Conservation (phyloP, 768 basidiomycete species). For the Gautieria morchelliformis region DNA sequence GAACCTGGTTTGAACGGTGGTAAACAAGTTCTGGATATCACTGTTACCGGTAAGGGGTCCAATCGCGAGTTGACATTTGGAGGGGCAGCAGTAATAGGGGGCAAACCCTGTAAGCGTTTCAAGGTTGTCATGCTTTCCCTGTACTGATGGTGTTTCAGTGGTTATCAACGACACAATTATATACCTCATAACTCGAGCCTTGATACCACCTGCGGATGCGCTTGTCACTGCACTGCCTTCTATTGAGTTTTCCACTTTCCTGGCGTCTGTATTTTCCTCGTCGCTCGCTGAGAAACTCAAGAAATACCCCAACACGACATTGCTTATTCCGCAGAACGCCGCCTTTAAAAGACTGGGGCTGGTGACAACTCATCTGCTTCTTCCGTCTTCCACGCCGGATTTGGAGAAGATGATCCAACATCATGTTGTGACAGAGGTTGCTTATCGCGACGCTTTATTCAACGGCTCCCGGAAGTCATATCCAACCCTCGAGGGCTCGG, state of each 20-base stretch:
- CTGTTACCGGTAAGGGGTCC: slow-evolving; percentile 44
- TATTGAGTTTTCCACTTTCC: slow-evolving; percentile 82
- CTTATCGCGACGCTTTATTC: slow-evolving; percentile 55
- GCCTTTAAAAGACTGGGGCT: slow-evolving; percentile 87
- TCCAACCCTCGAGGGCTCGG: slow-evolving; percentile 77
- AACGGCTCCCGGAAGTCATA: slow-evolving; percentile 66
- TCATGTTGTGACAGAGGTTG: slow-evolving; percentile 67
- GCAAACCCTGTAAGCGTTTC: slow-evolving; percentile 46
- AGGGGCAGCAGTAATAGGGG: slow-evolving; percentile 70
- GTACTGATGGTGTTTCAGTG: slow-evolving; percentile 35
- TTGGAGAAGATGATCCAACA: slow-evolving; percentile 80
- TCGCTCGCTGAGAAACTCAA: slow-evolving; percentile 64
- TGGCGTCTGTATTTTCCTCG: slow-evolving; percentile 84
- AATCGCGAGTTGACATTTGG: slow-evolving; percentile 63
- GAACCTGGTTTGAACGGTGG: slow-evolving; percentile 61
- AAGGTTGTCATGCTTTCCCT: neutral
- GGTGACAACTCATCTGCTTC: slow-evolving; percentile 78
- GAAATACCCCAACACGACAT: slow-evolving; percentile 58
- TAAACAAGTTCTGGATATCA: slow-evolving; percentile 62
- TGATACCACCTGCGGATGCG: slow-evolving; percentile 74
- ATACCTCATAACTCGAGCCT: slow-evolving; percentile 79
- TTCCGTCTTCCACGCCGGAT: slow-evolving; percentile 68
- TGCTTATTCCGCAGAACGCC: slow-evolving; percentile 82
- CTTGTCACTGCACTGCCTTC: slow-evolving; percentile 72
- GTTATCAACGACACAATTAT: slow-evolving; percentile 69